These are phyloP conservation scores for Malassezia slooffiae DNA, from an alignment of 1,284 basidiomycete genomes.

Conservation along the genomic window DNA sequence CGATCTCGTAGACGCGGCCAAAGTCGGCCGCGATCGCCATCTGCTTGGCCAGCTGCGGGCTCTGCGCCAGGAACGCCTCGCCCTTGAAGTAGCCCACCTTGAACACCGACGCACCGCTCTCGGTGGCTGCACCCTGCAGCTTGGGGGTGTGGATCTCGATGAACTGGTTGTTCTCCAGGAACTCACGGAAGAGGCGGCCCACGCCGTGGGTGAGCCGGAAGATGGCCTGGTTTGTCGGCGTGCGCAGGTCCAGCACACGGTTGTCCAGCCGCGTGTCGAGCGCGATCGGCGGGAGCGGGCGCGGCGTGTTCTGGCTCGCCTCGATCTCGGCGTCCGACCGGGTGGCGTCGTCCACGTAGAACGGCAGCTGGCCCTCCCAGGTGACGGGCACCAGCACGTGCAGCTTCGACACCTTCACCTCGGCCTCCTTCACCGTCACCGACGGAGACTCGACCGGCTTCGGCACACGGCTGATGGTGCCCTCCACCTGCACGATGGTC, in stretches of 20 bases:
- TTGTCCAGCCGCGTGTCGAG: conserved; percentile 85
- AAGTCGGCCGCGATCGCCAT: conserved; percentile 99
- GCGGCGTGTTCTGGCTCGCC: conserved; percentile 42
- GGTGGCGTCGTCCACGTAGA: conserved; percentile 84
- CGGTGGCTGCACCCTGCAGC: conserved; percentile 90
- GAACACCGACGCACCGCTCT: conserved; percentile 93
- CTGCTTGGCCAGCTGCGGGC: conserved; percentile 93
- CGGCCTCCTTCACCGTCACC: conserved; percentile 75
- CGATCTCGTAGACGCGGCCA: conserved; percentile 95
- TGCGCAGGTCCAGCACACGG: conserved; percentile 85
- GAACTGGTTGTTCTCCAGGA: conserved; percentile 65
- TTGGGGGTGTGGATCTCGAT: conserved; percentile 96
- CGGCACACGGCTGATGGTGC: conserved; percentile 55
- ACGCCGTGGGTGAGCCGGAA: conserved; percentile 85
- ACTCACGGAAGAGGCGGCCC: conserved; percentile 76
- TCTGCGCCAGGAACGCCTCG: conserved; percentile 84
- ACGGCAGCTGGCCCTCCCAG: conserved; percentile 57
- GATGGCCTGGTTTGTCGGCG: conserved; percentile 88
- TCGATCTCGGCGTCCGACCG: conserved; percentile 69
- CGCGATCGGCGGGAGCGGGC: conserved; percentile 38
- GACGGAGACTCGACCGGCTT: conserved; percentile 79
- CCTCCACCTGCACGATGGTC: conserved; percentile 82
- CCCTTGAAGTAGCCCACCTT: conserved; percentile 98
- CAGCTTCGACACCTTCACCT: conserved; percentile 76
- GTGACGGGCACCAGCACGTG: conserved; percentile 68